Conservation (phyloP, 106 monocot species). For the Dactylorhiza incarnata region DNA sequence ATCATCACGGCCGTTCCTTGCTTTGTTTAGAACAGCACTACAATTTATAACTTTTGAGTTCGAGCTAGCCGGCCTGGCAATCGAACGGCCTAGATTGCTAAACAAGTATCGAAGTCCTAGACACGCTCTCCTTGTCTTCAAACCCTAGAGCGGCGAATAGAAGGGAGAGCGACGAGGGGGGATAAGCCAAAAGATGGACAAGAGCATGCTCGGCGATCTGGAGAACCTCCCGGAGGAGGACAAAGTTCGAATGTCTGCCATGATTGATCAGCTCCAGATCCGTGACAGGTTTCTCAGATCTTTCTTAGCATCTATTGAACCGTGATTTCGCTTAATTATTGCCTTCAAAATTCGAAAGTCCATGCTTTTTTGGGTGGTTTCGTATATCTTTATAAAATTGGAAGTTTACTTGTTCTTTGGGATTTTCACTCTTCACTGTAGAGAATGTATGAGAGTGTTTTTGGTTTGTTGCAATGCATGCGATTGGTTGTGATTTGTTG, state of each 20-base stretch:
- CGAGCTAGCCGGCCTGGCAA: not conserved
- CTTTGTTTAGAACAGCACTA: no score
- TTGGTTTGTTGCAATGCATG: not conserved
- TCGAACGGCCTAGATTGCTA: not conserved
- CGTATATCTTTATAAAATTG: not conserved
- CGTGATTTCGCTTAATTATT: not conserved
- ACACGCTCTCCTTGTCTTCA: not conserved
- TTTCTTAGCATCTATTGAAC: not conserved
- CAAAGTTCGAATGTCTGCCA: slow-evolving; percentile 77
- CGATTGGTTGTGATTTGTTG: not conserved
- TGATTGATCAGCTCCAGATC: slow-evolving; percentile 97
- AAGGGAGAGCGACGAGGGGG: not conserved
- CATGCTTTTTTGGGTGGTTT: not conserved
- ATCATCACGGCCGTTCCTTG: no score
- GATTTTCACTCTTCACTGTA: not conserved
- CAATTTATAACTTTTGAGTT: no score
- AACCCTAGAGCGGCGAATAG: slow-evolving; percentile 3
- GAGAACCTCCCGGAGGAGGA: slow-evolving; percentile 79
- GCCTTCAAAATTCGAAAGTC: not conserved
- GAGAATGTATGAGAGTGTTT: not conserved
- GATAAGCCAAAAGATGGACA: slow-evolving; percentile 57
- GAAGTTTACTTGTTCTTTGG: not conserved
- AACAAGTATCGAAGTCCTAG: not conserved
- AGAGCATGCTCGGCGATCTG: slow-evolving; percentile 80
- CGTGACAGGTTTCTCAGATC: slow-evolving; percentile 61